Evolutionary conservation across 768 basidiomycete species (phyloP), one percentile per base, ranked within the genome.

Genomic region (Mycena alexandri): DNA sequence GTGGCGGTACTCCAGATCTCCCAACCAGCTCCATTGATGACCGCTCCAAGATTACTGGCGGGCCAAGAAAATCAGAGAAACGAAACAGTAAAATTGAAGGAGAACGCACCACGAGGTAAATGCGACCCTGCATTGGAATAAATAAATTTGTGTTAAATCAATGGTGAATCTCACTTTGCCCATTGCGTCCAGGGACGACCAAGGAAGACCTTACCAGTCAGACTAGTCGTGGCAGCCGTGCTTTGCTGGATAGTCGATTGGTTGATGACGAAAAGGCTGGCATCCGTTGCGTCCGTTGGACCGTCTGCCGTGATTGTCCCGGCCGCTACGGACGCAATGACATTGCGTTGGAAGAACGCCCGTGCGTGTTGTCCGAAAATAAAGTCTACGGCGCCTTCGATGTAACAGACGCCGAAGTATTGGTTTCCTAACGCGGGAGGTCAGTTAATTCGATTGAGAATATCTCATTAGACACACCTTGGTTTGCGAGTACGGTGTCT

Each of bases 11-110:
- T 72, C 76, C 76, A 77, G 25, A 71, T 57, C 47, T 67, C 67
- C 76, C 75, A 77, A 0, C 76, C 75, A 2, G 76, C 74, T 17
- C 51, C 19, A 71, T 77, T 77, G 60, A 77, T 76, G 47, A 63
- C 57, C 5, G 63, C 63, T 10, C 73, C 73, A 13, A 77, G 68
- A 14, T 24, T 70, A 69, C 38, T 38, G 38, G 14, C 10, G 38
- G 12, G 38, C 29, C 29, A 38, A 2, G 38, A 10, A 38, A 38
- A 38, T 38, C 38, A 38, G 38, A 2, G 2, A 38, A 2, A 11
- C 2, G 38, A 38, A 6, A 38, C 38, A 11, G 10, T 38, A 38
- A 14, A 38, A 38, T 38, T 14, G 11, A 38, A 38, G 4, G 4
- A 5, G 2, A 10, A 38, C 11, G 10, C 38, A 11, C 14, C 10